Percentiles rank a stretch among this genome's conserved stretches.
These are phyloP conservation scores for Paraglomus brasilianum DNA, from an alignment of 192 early-diverging fungal species.

Conservation along the genomic window DNA sequence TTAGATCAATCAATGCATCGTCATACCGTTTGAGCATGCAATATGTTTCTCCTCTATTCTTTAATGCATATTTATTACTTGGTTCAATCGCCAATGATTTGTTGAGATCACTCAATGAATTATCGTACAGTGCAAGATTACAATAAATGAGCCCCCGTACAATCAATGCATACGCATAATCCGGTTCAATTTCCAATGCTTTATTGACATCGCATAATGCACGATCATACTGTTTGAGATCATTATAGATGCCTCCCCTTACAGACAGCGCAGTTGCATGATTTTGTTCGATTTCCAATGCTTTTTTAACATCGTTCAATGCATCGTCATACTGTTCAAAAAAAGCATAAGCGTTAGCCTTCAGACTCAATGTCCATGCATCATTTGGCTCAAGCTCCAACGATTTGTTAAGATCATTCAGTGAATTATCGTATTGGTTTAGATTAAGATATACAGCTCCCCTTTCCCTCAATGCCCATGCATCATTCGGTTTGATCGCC, in stretches of 20 bases:
- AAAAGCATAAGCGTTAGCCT: no score
- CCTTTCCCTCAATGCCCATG: background rate
- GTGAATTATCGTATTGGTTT: background rate
- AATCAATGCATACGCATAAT: no score
- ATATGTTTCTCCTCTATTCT: background rate
- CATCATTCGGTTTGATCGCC: slow-evolving; percentile 9
- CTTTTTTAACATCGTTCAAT: no score
- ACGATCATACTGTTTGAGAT: no score
- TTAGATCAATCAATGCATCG: slow-evolving; percentile 1
- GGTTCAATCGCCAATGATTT: slow-evolving; percentile 1
- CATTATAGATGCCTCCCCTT: no score
- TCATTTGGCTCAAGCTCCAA: slow-evolving; percentile 3
- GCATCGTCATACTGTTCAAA: no score
- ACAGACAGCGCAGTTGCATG: no score
- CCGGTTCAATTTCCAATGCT: no score
- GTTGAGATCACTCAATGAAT: slow-evolving; percentile 8
- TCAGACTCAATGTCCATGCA: background rate
- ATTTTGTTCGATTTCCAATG: no score
- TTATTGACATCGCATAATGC: no score
- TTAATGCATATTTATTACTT: background rate
- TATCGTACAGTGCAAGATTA: background rate
- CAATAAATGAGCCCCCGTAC: background rate
- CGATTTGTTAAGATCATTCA: slow-evolving; percentile 17
- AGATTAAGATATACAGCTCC: background rate
- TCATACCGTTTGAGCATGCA: background rate